Base-by-base conservation (phyloP, 306 rosid species). In the Pyrus betulifolia region DNA sequence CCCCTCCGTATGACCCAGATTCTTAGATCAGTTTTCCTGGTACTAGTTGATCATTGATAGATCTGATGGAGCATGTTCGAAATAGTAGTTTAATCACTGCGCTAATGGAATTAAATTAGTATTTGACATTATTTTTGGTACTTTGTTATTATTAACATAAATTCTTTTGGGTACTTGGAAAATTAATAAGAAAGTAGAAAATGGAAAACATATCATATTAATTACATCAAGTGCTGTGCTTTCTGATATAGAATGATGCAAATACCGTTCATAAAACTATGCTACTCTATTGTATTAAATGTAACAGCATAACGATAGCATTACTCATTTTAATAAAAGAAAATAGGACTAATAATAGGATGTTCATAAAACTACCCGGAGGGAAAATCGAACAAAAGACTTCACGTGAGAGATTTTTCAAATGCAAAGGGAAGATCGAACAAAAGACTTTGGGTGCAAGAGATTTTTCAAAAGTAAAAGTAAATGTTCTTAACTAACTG, bases 111-210 rank as follows among this genome's bases (percentile, higher is more conserved):
- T 42, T 64, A 31, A 46, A 55, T 31, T 35, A 76, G 31, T 74
- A 67, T 30, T 67, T 79, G 83, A 79, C 83, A 67, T 74, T 79
- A 33, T 30, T 57, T 73, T 30, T 54, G 52, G 72, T 52, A 51
- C 58, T 33, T 13, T 2, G 9, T 55, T 21, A 10, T 21, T 33
- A 76, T 10, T 3, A 5, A 7, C 4, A 2, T 0, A 62, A 62
- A 62, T 62, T 62, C n/a, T 12, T 62, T 62, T 6, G 10, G 77
- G 57, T 59, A 73, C 59, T 61, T 19, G 19, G 19, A 44, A 27
- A 55, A 44, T 17, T 67, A 28, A 44, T 40, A 42, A 38, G 18
- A 7, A n/a, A 38, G 23, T 14, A 12, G 3, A 46, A 5, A n/a
- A 6, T 38, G 3, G 17, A 15, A 51, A 11, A 30, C 33, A 21